phyloP scores from a whole-genome alignment of 352 stramenopile species.

The Plasmopara viticola region DNA sequence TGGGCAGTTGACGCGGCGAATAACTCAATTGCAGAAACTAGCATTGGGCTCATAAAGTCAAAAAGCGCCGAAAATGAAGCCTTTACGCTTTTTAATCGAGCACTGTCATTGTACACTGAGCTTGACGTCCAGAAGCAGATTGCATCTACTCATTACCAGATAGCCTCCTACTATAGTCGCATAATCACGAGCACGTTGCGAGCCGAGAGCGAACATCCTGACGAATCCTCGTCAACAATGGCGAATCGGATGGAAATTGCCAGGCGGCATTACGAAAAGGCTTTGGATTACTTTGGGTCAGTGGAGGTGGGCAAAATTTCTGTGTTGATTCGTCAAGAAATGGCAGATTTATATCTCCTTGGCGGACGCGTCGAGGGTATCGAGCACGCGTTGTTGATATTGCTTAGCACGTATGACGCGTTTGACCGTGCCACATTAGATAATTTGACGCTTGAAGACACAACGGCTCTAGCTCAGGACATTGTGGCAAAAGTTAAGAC shows the following conservation, averaged over 20 bases:
- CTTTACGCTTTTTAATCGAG: constrained; percentile 62
- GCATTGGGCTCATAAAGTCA: constrained; percentile 5
- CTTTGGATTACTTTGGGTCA: constrained; percentile 68
- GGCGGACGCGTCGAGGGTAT: constrained; percentile 60
- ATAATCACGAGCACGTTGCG: constrained; percentile 44
- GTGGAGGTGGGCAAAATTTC: constrained; percentile 70
- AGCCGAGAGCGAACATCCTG: constrained; percentile 10
- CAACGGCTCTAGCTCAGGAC: constrained; percentile 36
- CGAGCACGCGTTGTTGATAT: constrained; percentile 67
- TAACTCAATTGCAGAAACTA: constrained; percentile 8
- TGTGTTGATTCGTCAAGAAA: constrained; percentile 76
- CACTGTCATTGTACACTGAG: constrained; percentile 69
- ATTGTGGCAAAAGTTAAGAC: constrained; percentile 54
- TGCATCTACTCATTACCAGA: constrained; percentile 80
- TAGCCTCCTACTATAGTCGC: constrained; percentile 69
- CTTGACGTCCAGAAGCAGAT: constrained; percentile 63
- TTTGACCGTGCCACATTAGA: constrained; percentile 25
- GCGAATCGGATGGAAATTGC: constrained; percentile 77
- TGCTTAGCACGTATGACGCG: constrained; percentile 73
- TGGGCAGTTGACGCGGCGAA: constrained; percentile 66
- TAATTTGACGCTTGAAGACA: constrained; percentile 14
- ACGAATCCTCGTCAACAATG: constrained; percentile 22
- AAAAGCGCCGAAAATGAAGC: constrained; percentile 40
- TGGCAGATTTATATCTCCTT: constrained; percentile 70
- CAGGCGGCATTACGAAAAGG: constrained; percentile 79